Percentiles rank a stretch among this genome's conserved stretches.
These are phyloP conservation scores for Mycosarcoma mackinlayi DNA, from an alignment of 1,284 basidiomycete species.

Conservation along the genomic window DNA sequence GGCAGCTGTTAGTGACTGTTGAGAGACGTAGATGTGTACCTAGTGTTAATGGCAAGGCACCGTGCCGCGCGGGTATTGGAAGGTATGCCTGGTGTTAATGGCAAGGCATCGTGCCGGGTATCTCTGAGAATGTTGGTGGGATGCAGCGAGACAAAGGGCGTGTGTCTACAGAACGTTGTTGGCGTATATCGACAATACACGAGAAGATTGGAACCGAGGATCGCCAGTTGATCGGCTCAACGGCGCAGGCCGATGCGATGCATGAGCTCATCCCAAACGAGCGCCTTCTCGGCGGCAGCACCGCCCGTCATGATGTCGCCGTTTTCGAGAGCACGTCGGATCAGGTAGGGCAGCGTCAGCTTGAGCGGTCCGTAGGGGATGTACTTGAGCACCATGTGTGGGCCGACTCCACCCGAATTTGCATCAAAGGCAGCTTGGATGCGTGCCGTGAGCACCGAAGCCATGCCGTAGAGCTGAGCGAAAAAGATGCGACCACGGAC, in stretches of 20 bases:
- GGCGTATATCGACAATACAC: too few species aligned
- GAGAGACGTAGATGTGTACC: too few species aligned
- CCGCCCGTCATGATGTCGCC: slow-evolving; percentile 75
- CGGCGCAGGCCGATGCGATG: slow-evolving; percentile 42
- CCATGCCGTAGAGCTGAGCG: slow-evolving; percentile 84
- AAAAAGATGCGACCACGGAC: slow-evolving; percentile 78
- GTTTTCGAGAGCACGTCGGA: slow-evolving; percentile 82
- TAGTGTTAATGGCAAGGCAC: slow-evolving; percentile 48
- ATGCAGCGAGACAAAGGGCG: too few species aligned
- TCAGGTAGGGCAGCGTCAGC: slow-evolving; percentile 79
- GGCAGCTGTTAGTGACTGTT: too few species aligned
- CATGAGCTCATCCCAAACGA: slow-evolving; percentile 44
- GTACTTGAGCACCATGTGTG: slow-evolving; percentile 64
- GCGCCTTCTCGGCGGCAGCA: slow-evolving; percentile 69
- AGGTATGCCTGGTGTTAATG: slow-evolving; percentile 40
- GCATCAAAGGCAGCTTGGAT: slow-evolving; percentile 75
- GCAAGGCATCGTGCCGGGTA: slow-evolving; percentile 47
- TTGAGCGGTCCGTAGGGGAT: slow-evolving; percentile 58
- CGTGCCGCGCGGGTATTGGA: slow-evolving; percentile 28
- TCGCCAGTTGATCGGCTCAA: slow-evolving; percentile 5
- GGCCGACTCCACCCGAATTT: slow-evolving; percentile 74
- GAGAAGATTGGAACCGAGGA: too few species aligned
- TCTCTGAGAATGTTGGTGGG: background rate
- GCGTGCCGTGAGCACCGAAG: slow-evolving; percentile 79
- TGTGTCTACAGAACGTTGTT: background rate